Base-by-base conservation (phyloP, 345 rosid species). In the Hibiscus tridactylites region DNA sequence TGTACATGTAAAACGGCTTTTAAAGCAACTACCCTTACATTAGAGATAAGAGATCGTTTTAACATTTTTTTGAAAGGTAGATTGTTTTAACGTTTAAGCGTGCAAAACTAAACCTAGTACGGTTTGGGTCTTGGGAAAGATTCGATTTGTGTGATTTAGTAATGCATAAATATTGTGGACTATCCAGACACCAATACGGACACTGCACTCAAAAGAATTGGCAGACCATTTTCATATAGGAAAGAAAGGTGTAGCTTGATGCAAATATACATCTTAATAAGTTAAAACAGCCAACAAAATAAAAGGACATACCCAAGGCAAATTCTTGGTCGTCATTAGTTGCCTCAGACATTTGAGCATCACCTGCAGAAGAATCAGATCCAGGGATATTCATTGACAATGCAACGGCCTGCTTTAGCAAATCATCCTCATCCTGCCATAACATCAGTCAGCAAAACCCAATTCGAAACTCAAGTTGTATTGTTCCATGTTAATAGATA, bases 341-440 rank as follows among this genome's bases (percentile, higher is more conserved):
- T 57, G 83, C 87, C 65, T 88, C 90, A 16, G 89, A 82, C 88
- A 84, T 90, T 74, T 88, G 85, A 35, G 85, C 85, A 78, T 90
- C 96, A 67, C 74, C 82, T 56, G 74, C 65, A 50, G 74, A 65
- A 6, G 77, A 74, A 54, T 74, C 81, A 56, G 89, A 76, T 62
- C 72, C 75, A 62, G 86, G 69, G 49, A 35, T 58, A 68, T 67
- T 74, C 86, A 84, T 83, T 59, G 90, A 91, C 83, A 91, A 76
- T 26, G 92, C 85, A 73, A 89, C 74, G 47, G 92, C 94, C 80
- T 88, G 88, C 72, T 86, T 81, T 37, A 84, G 86, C 65, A 87
- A 67, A 35, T 73, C 85, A 70, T 84, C 85, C 79, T 84, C 87
- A 79, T 86, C 85, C 90, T 84, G 77, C 66, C 73, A 77, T 39